Percentiles rank a stretch among this genome's conserved stretches.
These are phyloP conservation scores for Rhinocladiella mackenziei DNA, from an alignment of 2,329 filamentous ascomycete genomes.

Conservation along the genomic window DNA sequence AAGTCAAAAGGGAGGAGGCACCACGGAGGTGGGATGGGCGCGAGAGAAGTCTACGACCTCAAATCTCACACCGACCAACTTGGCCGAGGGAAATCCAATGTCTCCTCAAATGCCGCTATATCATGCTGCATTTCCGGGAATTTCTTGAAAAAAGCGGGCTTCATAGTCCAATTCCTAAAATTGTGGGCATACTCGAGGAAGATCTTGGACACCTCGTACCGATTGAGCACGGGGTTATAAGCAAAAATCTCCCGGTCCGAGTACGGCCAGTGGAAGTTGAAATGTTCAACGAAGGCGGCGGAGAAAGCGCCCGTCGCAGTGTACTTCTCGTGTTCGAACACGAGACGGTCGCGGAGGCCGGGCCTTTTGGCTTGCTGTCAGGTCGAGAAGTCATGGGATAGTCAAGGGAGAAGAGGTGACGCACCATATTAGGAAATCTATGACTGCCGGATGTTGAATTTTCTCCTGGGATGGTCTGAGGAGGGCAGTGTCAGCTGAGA, in stretches of 20 bases:
- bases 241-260: conserved; percentile 24
- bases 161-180: conserved; percentile 30
- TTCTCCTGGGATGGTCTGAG: conserved; percentile 24
- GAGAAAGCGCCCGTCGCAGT: conserved; percentile 24
- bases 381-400: background rate
- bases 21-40: no score
- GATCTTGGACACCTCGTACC: conserved; percentile 22
- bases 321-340: conserved; percentile 28
- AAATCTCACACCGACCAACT: conserved; percentile 12
- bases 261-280: conserved; percentile 29
- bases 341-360: conserved; percentile 26
- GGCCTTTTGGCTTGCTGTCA: conserved; percentile 13
- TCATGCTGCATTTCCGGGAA: conserved; percentile 29
- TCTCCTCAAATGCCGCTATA: conserved; percentile 20
- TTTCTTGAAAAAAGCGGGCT: conserved; percentile 25
- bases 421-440: conserved; percentile 27
- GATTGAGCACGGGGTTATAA: conserved; percentile 14
- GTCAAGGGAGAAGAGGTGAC: background rate
- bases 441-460: conserved; percentile 28
- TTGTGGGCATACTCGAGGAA: conserved; percentile 26
- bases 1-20: no score
- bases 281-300: conserved; percentile 25
- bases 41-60: no score
- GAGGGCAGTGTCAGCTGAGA: conserved; percentile 1
- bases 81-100: conserved; percentile 13